Evolutionary conservation across 176 grass and related monocot species (phyloP), one percentile per base, ranked within the genome.

Genomic region (Themeda triandra): DNA sequence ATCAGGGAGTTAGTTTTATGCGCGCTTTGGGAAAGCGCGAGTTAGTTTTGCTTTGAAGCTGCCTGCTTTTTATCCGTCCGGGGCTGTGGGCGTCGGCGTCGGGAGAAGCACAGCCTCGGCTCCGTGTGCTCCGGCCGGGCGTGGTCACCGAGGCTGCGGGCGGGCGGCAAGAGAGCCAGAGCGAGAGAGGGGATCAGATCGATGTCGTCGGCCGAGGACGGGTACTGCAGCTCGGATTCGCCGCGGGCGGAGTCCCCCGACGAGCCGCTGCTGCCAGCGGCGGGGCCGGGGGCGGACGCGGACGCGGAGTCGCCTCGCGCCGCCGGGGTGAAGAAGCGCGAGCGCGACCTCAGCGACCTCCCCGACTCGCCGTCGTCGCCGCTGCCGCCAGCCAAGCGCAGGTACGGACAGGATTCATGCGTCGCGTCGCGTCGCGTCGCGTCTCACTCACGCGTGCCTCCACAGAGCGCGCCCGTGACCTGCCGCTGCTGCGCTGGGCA

Each of bases 331-430:
- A 81, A 4, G 2, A 82, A 82, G 80, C 80, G 79, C 66, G 79
- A 88, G 66, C 85, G 85, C 24, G 82, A 82, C 36, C 33, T 36
- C 71, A 2, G 25, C 60, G 60, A 63, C 63, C 1, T 33, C 65
- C 67, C 75, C 11, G 31, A 82, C 12, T 81, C 80, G 44, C 82
- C 92, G 24, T 88, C 89, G 30, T 90, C 91, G 14, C 73, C 85
- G 44, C 88, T 83, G 35, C 87, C 92, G 19, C 77, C 85, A 0
- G 49, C 92, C 6, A 99, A 96, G 89, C 87, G 93, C 84, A 99
- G 96, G 96, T 99, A 84, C 69, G 24, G 41, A 33, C 39, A 0
- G 65, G 62, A 7, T 10, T 63, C 13, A 6, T 32, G 21, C 28
- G 12, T 39, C 65, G 13, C 1, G 28, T 66, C 28, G 66, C 25